Conservation (phyloP, 1,139 yeast genomes). For the Sugiyamaella castrensis region DNA sequence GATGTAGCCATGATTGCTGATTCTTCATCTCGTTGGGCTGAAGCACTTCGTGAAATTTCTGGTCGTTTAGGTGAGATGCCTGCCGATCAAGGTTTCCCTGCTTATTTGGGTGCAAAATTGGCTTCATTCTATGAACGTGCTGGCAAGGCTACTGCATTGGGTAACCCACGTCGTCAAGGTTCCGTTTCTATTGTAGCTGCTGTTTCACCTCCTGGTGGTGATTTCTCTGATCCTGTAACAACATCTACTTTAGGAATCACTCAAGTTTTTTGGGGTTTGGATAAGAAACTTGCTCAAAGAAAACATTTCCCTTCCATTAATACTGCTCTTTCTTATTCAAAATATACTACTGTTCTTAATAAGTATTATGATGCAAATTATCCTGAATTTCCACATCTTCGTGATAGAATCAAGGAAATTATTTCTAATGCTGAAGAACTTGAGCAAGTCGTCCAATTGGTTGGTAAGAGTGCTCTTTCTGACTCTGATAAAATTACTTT, state of each 20-base stretch:
- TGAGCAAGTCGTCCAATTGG: conserved; percentile 98
- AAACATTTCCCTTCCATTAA: conserved; percentile 99
- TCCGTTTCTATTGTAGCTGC: conserved; percentile 99
- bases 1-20: conserved; percentile 99
- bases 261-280: conserved; percentile 99
- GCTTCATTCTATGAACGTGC: conserved; percentile 99
- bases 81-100: conserved; percentile 99
- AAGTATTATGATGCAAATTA: conserved; percentile 81
- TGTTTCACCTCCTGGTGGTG: conserved; percentile 99
- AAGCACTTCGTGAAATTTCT: conserved; percentile 98
- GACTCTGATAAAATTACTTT: conserved; percentile 95
- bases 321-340: conserved; percentile 93
- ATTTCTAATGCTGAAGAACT: conserved; percentile 95
- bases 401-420: conserved; percentile 91
- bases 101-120: conserved; percentile 95
- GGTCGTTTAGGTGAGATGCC: conserved; percentile 99
- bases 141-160: conserved; percentile 92
- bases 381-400: conserved; percentile 86
- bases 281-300: conserved; percentile 98
- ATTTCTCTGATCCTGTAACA: conserved; percentile 99
- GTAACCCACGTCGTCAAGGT: conserved; percentile 94
- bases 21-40: conserved; percentile 99
- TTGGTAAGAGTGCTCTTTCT: conserved; percentile 95
- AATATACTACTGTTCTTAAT: conserved; percentile 83
- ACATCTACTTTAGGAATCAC: conserved; percentile 98